Evolutionary conservation across 257 asterid genomes (phyloP).

Genomic region (Paraleonurus japonicus): DNA sequence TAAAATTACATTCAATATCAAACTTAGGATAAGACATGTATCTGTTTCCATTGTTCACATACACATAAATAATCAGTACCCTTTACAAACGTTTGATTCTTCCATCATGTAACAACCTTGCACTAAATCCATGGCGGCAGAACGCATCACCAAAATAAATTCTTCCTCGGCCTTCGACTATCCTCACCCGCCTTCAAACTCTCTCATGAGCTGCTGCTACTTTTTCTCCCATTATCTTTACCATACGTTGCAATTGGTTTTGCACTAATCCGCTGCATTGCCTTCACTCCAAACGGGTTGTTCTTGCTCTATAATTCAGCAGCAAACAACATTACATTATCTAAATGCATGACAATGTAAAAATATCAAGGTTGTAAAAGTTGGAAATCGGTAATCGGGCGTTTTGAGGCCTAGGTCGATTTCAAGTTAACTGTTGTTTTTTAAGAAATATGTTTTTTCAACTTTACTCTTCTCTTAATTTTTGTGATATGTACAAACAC

Average conservation of each 20-base stretch:
- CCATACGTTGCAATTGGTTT: slow-evolving; percentile 26
- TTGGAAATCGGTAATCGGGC: no score
- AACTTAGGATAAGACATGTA: background rate
- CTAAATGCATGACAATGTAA: no score
- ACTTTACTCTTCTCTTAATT: no score
- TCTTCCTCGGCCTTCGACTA: background rate
- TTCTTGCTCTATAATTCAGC: slow-evolving; percentile 38
- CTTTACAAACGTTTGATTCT: background rate
- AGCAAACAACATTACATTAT: background rate
- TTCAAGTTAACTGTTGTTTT: no score
- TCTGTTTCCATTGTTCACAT: slow-evolving; percentile 19
- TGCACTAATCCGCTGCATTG: slow-evolving; percentile 43
- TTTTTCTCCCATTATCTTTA: slow-evolving; percentile 5
- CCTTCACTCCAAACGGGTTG: slow-evolving; percentile 52
- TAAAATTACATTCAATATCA: background rate
- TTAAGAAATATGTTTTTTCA: no score
- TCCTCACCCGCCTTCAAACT: background rate
- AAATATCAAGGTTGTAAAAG: no score
- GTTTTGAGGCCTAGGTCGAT: no score
- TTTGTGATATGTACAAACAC: no score
- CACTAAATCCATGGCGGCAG: slow-evolving; percentile 6
- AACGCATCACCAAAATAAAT: slow-evolving; percentile 7
- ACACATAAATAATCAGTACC: slow-evolving; percentile 34
- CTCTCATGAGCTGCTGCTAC: slow-evolving; percentile 38
- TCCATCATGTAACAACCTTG: background rate